Conservation (phyloP, 2,329 filamentous ascomycete species). For the Apiospora marii region DNA sequence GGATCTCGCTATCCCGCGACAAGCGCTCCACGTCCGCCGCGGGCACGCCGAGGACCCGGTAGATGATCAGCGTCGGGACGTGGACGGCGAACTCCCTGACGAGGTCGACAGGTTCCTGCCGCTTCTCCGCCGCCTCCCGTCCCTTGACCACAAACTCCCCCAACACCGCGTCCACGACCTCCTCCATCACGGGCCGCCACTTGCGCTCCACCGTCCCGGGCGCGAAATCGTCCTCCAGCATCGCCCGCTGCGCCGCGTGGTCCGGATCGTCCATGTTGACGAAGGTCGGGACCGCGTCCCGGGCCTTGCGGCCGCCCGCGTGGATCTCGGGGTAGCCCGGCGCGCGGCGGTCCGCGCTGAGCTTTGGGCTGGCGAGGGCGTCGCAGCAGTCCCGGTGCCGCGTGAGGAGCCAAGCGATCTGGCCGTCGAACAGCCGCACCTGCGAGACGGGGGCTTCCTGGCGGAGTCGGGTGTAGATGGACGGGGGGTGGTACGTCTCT, state of each 20-base stretch:
- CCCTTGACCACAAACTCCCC: conserved; percentile 23
- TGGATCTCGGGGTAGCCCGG: conserved; percentile 29
- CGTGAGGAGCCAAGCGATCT: conserved; percentile 27
- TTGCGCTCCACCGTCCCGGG: conserved; percentile 17
- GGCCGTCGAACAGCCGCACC: conserved; percentile 26
- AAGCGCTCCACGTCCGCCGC: conserved; percentile 24
- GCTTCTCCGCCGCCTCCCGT: neutral
- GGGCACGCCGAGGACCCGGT: conserved; percentile 27
- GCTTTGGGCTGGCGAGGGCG: conserved; percentile 20
- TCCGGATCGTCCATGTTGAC: conserved; percentile 27
- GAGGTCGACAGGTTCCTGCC: conserved; percentile 26
- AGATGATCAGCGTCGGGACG: conserved; percentile 27
- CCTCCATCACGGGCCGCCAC: conserved; percentile 26
- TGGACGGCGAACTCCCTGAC: conserved; percentile 27
- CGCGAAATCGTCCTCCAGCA: conserved; percentile 27
- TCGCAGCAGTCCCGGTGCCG: conserved; percentile 24
- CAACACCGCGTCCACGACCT: conserved; percentile 26
- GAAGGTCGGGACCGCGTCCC: conserved; percentile 17
- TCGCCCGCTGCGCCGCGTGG: conserved; percentile 24
- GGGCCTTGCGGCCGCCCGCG: conserved; percentile 13
- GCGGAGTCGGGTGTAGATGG: conserved; percentile 22
- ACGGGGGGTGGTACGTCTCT: conserved; percentile 20
- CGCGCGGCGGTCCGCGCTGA: conserved; percentile 26
- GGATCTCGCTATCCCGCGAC: conserved; percentile 20
- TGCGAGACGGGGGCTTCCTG: conserved; percentile 25